phyloP scores from a whole-genome alignment of 2,329 filamentous ascomycete genomes.

The Xylariaceae sp. region DNA sequence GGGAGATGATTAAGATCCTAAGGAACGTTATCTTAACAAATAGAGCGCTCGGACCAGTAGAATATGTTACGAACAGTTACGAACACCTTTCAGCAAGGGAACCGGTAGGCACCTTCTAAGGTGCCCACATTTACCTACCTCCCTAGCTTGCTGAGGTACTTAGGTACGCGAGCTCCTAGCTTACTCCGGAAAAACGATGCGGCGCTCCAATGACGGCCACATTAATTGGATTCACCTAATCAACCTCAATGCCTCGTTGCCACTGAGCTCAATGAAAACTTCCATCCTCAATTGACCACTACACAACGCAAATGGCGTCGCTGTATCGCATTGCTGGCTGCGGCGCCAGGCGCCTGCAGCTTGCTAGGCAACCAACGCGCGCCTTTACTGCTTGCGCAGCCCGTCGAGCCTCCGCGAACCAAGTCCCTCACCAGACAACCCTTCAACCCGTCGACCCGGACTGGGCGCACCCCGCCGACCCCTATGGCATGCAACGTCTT shows the following conservation, averaged over 20 bases:
- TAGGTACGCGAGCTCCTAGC: too few relatives aligned
- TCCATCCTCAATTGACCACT: slow-evolving; percentile 24
- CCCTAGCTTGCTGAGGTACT: too few relatives aligned
- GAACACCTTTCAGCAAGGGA: too few relatives aligned
- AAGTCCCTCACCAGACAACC: slow-evolving; percentile 54
- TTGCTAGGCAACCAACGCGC: slow-evolving; percentile 32
- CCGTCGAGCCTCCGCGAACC: slow-evolving; percentile 56
- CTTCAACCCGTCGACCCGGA: slow-evolving; percentile 62
- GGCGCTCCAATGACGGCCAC: slow-evolving; percentile 25
- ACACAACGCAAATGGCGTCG: slow-evolving; percentile 56
- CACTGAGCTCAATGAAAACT: slow-evolving; percentile 12
- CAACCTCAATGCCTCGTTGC: slow-evolving; percentile 6
- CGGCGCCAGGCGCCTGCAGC: slow-evolving; percentile 61
- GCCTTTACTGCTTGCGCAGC: slow-evolving; percentile 60
- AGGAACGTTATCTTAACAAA: too few relatives aligned
- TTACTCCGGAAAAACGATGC: slow-evolving; percentile 19
- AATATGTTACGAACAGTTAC: too few relatives aligned
- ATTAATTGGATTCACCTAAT: slow-evolving; percentile 17
- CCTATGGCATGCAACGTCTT: slow-evolving; percentile 41
- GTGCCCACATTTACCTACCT: too few relatives aligned
- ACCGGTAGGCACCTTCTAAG: too few relatives aligned
- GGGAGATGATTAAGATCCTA: too few relatives aligned
- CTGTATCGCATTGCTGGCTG: slow-evolving; percentile 69
- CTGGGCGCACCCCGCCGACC: slow-evolving; percentile 50
- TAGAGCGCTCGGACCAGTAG: too few relatives aligned